Percentiles rank a stretch among this genome's conserved stretches.
Evolutionary conservation across 2,329 filamentous ascomycete genomes (phyloP).

Genomic region (Alternaria angustiovoidea): DNA sequence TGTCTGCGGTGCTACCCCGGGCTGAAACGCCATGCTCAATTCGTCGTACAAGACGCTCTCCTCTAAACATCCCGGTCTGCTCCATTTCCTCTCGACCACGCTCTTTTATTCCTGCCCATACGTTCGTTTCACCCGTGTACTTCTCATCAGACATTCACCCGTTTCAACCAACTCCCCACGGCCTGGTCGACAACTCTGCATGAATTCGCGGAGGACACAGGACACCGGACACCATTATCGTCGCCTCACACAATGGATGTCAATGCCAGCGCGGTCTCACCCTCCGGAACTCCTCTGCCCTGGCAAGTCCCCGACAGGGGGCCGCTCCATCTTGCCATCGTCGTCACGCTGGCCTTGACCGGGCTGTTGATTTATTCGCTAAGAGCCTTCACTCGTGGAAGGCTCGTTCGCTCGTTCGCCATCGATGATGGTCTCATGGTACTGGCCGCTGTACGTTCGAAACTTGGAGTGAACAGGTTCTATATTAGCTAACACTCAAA

Average conservation of each 20-base stretch:
- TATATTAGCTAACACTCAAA: background rate
- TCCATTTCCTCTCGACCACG: constrained; percentile 9
- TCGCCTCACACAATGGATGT: constrained; percentile 30
- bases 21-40: constrained; percentile 16
- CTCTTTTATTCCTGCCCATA: constrained; percentile 11
- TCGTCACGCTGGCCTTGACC: constrained; percentile 51
- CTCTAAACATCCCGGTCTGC: constrained; percentile 8
- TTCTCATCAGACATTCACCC: constrained; percentile 3
- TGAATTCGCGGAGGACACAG: constrained; percentile 15
- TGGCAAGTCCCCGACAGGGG: constrained; percentile 41
- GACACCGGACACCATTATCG: constrained; percentile 20
- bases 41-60: constrained; percentile 11
- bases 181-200: constrained; percentile 6
- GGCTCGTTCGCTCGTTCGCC: constrained; percentile 58
- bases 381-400: constrained; percentile 56
- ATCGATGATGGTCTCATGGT: constrained; percentile 59
- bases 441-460: constrained; percentile 46
- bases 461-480: background rate
- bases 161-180: constrained; percentile 2
- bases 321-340: constrained; percentile 51
- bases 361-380: constrained; percentile 53
- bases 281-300: constrained; percentile 15
- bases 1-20: constrained; percentile 14
- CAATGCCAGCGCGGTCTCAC: constrained; percentile 22
- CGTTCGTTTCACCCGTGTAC: constrained; percentile 11